A percentile compares a stretch with the other conserved stretches of the same genome.
Conservation (phyloP, 2,329 filamentous ascomycete species). For the Stachybotrys chlorohalonatus region DNA sequence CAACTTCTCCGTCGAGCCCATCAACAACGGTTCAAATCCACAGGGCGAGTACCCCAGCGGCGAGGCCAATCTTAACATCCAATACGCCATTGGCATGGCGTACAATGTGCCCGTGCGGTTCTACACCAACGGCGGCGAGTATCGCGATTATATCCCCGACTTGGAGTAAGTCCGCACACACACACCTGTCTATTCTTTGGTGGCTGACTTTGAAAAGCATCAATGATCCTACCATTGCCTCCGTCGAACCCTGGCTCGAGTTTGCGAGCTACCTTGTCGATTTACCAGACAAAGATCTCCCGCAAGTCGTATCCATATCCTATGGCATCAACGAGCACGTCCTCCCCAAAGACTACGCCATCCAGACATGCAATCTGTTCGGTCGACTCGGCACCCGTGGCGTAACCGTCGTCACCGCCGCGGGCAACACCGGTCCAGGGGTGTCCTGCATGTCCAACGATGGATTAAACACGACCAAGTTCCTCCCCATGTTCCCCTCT, state of each 20-base stretch:
- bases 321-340: conserved; percentile 63
- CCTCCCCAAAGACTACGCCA: conserved; percentile 49
- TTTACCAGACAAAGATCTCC: conserved; percentile 44
- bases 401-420: conserved; percentile 55
- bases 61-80: conserved; percentile 29
- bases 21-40: conserved; percentile 46
- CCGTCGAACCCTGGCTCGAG: conserved; percentile 59
- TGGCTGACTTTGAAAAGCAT: conserved; percentile 8
- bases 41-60: conserved; percentile 26
- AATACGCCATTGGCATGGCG: conserved; percentile 24
- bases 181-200: not conserved
- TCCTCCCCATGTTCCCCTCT: conserved; percentile 24
- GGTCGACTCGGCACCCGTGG: conserved; percentile 56
- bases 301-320: conserved; percentile 57
- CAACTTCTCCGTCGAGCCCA: conserved; percentile 47
- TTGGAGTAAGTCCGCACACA: conserved; percentile 19
- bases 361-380: conserved; percentile 44
- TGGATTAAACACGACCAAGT: conserved; percentile 20
- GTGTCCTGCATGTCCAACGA: conserved; percentile 26
- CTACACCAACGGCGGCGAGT: conserved; percentile 20
- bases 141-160: conserved; percentile 20
- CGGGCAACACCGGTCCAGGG: conserved; percentile 44
- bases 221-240: conserved; percentile 19
- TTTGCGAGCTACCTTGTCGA: conserved; percentile 52
- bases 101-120: conserved; percentile 24